A percentile compares a stretch with the other conserved stretches of the same genome.
Conservation (phyloP, 192 early-diverging fungal species). For the Coemansia sp. region DNA sequence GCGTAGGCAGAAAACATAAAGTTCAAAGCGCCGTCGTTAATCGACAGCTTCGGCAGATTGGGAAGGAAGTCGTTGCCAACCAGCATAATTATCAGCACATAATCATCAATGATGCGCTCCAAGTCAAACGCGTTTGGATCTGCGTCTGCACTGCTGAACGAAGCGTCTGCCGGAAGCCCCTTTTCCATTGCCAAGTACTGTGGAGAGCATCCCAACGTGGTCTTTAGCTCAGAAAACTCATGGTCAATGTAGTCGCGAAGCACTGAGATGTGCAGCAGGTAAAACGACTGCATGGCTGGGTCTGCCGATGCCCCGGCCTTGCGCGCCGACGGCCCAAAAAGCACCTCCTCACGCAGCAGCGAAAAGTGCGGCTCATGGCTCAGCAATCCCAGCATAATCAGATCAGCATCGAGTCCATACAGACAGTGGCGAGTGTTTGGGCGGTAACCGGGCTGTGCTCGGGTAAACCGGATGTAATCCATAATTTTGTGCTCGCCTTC, state of each 20-base stretch:
- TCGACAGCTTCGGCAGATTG: conserved; percentile 89
- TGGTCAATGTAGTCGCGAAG: conserved; percentile 91
- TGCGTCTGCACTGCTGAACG: neutral
- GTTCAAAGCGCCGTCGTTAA: conserved; percentile 83
- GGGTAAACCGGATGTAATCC: conserved; percentile 92
- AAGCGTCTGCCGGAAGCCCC: conserved; percentile 10
- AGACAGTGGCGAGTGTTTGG: conserved; percentile 91
- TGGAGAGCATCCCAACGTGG: conserved; percentile 49
- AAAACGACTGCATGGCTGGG: conserved; percentile 57
- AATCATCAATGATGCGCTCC: conserved; percentile 96
- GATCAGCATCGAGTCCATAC: conserved; percentile 97
- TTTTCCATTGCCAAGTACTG: conserved; percentile 44
- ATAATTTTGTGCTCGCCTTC: conserved; percentile 99
- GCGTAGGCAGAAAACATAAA: conserved; percentile 69
- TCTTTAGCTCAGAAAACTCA: conserved; percentile 64
- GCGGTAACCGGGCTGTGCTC: conserved; percentile 77
- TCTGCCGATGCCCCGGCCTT: conserved; percentile 25
- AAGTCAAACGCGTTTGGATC: conserved; percentile 63
- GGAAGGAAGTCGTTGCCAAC: conserved; percentile 98
- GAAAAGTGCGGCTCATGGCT: conserved; percentile 98
- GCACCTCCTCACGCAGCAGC: conserved; percentile 93
- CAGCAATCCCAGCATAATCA: conserved; percentile 93
- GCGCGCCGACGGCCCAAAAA: conserved; percentile 58
- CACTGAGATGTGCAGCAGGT: conserved; percentile 79
- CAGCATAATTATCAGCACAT: conserved; percentile 88